Percentiles rank a stretch among this genome's conserved stretches.
Conservation (phyloP, 306 rosid genomes). For the Vigna mungo region DNA sequence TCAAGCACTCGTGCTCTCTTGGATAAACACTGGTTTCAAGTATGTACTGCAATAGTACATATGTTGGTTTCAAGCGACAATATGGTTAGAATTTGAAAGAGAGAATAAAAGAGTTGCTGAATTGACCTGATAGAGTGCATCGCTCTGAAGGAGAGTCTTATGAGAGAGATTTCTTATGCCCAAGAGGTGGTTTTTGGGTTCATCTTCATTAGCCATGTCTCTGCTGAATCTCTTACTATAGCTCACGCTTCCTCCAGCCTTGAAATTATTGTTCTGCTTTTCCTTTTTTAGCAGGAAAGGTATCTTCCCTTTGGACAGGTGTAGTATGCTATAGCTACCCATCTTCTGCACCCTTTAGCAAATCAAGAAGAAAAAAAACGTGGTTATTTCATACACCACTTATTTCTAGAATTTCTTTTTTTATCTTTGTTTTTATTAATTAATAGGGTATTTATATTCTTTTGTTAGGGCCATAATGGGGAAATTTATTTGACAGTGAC, state of each 20-base stretch:
- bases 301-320: background rate
- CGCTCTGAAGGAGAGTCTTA: conserved; percentile 87
- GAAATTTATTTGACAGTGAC: too few species aligned
- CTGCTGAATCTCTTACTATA: background rate
- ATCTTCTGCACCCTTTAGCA: too few species aligned
- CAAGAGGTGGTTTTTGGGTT: background rate
- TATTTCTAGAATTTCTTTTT: too few species aligned
- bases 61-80: background rate
- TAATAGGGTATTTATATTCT: too few species aligned
- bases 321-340: background rate
- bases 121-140: conserved; percentile 82
- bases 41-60: conserved; percentile 58
- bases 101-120: background rate
- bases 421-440: too few species aligned
- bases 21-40: conserved; percentile 90
- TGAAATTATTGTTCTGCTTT: background rate
- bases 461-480: too few species aligned
- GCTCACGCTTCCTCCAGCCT: background rate
- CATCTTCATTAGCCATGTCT: background rate
- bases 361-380: too few species aligned
- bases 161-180: conserved; percentile 78
- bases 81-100: background rate
- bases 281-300: too few species aligned
- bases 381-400: too few species aligned
- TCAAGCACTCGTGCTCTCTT: conserved; percentile 83